These are phyloP conservation scores for Passiflora organensis DNA, from an alignment of 345 rosid species.

Conservation along the genomic window DNA sequence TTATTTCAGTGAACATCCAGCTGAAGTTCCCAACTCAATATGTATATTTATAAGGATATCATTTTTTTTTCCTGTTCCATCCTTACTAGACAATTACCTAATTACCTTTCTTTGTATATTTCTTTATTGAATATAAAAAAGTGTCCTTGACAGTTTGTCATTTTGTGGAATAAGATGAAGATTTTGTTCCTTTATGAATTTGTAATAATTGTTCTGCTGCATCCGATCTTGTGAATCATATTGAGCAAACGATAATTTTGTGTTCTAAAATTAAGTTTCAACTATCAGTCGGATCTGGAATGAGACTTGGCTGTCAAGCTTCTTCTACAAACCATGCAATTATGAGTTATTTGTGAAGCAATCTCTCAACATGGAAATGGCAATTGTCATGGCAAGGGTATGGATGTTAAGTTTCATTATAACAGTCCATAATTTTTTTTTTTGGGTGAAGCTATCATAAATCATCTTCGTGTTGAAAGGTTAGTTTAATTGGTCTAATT, in stretches of 20 bases:
- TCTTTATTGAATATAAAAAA: too few relatives aligned
- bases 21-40: too few relatives aligned
- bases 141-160: too few relatives aligned
- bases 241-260: conserved; percentile 7
- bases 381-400: conserved; percentile 94
- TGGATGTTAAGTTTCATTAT: conserved; percentile 9
- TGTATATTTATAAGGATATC: too few relatives aligned
- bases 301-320: conserved; percentile 88
- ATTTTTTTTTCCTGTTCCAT: too few relatives aligned
- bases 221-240: conserved; percentile 7
- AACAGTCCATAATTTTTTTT: too few relatives aligned
- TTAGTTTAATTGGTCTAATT: conserved; percentile 10
- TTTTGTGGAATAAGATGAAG: too few relatives aligned
- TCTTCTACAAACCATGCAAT: conserved; percentile 94
- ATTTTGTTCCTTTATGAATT: neutral
- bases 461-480: neutral
- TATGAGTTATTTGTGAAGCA: conserved; percentile 95
- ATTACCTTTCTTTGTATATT: too few relatives aligned
- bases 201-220: conserved; percentile 2
- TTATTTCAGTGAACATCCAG: too few relatives aligned
- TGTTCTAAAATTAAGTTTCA: conserved; percentile 12
- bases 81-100: too few relatives aligned
- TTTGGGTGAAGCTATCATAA: too few relatives aligned
- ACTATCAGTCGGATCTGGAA: conserved; percentile 84
- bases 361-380: conserved; percentile 98